Base-by-base conservation (phyloP, 2,329 filamentous ascomycete genomes). In the Colletotrichum sp. region DNA sequence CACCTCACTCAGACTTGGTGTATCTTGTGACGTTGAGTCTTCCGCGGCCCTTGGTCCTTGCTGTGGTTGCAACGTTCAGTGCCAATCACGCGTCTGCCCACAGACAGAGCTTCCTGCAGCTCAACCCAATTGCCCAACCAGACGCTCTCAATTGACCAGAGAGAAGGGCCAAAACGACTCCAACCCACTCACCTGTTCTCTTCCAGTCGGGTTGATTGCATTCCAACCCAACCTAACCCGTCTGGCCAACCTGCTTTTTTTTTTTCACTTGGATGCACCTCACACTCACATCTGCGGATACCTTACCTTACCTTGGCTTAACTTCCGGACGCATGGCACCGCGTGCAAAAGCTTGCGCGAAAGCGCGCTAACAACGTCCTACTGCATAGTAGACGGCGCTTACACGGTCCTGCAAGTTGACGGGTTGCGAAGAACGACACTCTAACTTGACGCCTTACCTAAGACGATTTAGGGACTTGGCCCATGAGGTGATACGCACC, bases 141-240 rank as follows among this genome's bases (percentile, higher is more conserved):
- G 52, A 68, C 26, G 63, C n/a, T 28, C 26, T 16, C 10, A 61
- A 61, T 32, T 21, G 59, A 67, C 14, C 24, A n/a, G 21, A n/a
- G 39, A 57, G 18, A 55, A 61, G 59, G 28, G 13, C 39, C n/a
- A 52, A 65, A 28, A 65, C n/a, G 18, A 32, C 63, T 7, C 24
- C 48, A 68, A n/a, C 43, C 72, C 71, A 74, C 65, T 68, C 69
- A 10, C 9, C 36, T 16, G 10, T 24, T 7, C 26, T 70, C 65
- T 74, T 76, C 74, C 74, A 70, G 57, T 76, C 65, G 74, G 74
- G 74, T 76, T 70, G 59, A 68, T 76, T 76, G 59, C 57, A 70
- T 61, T 55, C 34, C 55, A 69, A 76, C 71, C 59, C 36, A 52
- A 61, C 26, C 63, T 39, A 63, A 52, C 43, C 43, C n/a, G 10